Conservation (phyloP, 176 grass and related monocot genomes). For the Oryza glumipatula region DNA sequence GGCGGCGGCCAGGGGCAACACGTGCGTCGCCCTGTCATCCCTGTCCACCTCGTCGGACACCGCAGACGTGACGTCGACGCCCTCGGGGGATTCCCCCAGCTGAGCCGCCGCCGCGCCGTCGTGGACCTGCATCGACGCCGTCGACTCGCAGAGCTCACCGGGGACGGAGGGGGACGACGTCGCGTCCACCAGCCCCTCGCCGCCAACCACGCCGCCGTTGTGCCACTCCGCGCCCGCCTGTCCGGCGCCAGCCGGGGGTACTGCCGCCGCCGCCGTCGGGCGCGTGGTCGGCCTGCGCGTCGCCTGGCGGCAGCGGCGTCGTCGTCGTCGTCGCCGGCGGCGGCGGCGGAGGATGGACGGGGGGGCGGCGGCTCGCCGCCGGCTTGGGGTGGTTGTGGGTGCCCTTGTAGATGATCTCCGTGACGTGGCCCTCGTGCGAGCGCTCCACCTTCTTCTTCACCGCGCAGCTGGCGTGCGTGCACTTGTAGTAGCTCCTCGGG, state of each 20-base stretch:
- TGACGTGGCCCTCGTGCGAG: conserved; percentile 81
- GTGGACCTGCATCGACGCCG: conserved; percentile 51
- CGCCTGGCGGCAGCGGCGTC: conserved; percentile 12
- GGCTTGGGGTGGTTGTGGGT: conserved; percentile 72
- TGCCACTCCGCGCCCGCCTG: conserved; percentile 34
- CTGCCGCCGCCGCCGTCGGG: neutral
- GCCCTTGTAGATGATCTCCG: conserved; percentile 96
- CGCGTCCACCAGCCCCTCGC: conserved; percentile 44
- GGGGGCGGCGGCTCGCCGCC: conserved; percentile 34
- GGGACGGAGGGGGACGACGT: conserved; percentile 41
- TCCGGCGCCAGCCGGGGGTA: neutral
- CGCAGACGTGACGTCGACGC: conserved; percentile 50
- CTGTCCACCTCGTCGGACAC: conserved; percentile 56
- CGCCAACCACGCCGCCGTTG: conserved; percentile 9
- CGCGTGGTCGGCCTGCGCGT: conserved; percentile 20
- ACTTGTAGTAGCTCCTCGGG: conserved; percentile 96
- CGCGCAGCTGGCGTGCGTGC: conserved; percentile 77
- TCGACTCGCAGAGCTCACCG: conserved; percentile 52
- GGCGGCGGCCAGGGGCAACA: conserved; percentile 24
- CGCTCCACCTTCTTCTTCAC: conserved; percentile 99
- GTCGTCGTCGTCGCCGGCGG: neutral
- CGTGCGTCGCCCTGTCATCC: conserved; percentile 48
- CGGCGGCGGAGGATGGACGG: neutral
- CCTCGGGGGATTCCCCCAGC: conserved; percentile 41
- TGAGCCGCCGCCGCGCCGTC: neutral